A percentile compares a stretch with the other conserved stretches of the same genome.
Conservation (phyloP, 805 yeast species). For the Candida ascalaphidarum region DNA sequence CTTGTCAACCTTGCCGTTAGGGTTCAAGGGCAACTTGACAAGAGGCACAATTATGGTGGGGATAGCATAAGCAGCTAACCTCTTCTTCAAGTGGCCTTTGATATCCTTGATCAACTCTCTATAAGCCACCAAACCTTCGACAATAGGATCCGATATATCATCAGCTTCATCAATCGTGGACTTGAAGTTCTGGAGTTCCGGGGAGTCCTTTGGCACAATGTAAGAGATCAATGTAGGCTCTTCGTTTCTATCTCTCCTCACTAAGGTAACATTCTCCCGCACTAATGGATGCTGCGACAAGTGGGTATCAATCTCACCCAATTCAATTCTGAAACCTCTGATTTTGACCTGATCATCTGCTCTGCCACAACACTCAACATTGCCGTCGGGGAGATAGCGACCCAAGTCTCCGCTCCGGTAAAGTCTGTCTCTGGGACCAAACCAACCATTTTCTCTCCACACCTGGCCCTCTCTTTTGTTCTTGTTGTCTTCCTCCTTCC, state of each 20-base stretch:
- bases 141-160: slow-evolving; percentile 53
- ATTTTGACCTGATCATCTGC: slow-evolving; percentile 99
- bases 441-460: slow-evolving; percentile 44
- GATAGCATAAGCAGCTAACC: slow-evolving; percentile 87
- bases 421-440: slow-evolving; percentile 91
- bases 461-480: slow-evolving; percentile 15
- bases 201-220: slow-evolving; percentile 64
- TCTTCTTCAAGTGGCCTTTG: slow-evolving; percentile 66
- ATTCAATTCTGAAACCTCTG: slow-evolving; percentile 96
- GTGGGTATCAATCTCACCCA: slow-evolving; percentile 97
- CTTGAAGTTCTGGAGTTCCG: slow-evolving; percentile 41
- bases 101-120: slow-evolving; percentile 73
- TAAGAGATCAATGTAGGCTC: slow-evolving; percentile 89
- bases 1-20: slow-evolving; percentile 97
- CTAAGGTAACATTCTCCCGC: slow-evolving; percentile 88
- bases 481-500: slow-evolving; percentile 40
- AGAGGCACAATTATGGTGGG: slow-evolving; percentile 90
- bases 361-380: slow-evolving; percentile 96
- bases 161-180: slow-evolving; percentile 40
- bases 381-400: slow-evolving; percentile 92
- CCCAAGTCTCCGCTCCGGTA: slow-evolving; percentile 98
- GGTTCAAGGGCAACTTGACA: slow-evolving; percentile 82
- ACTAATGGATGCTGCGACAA: slow-evolving; percentile 88
- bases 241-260: slow-evolving; percentile 83
- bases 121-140: slow-evolving; percentile 70